phyloP scores from a whole-genome alignment of 2,329 filamentous ascomycete species.

The Ophiocordyceps sinensis region DNA sequence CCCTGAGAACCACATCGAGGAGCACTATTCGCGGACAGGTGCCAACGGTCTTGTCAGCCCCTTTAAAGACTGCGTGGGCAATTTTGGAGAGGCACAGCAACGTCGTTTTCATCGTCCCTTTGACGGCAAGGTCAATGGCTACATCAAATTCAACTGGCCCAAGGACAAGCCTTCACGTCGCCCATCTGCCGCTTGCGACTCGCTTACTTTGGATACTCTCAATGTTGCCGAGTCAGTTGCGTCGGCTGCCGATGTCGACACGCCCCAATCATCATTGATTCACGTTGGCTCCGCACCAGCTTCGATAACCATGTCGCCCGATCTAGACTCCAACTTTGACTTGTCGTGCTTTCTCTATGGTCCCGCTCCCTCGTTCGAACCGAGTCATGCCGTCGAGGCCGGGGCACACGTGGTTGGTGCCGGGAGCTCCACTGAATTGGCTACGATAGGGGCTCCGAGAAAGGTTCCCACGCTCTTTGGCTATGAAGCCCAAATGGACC shows the following conservation, averaged over 20 bases:
- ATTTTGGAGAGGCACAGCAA: conserved; percentile 9
- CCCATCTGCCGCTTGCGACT: not conserved
- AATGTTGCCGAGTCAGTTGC: conserved; percentile 1
- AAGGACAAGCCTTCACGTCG: conserved; percentile 2
- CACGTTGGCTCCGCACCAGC: not conserved
- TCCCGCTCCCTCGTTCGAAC: not conserved
- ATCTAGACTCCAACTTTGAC: not conserved
- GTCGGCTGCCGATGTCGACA: not conserved
- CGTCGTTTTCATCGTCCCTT: conserved; percentile 15
- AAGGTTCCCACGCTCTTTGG: conserved; percentile 10
- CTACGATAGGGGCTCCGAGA: conserved; percentile 8
- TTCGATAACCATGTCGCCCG: not conserved
- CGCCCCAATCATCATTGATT: not conserved
- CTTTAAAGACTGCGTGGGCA: conserved; percentile 16
- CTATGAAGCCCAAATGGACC: conserved; percentile 17
- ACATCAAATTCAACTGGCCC: conserved; percentile 24
- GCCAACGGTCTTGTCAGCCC: conserved; percentile 13
- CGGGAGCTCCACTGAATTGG: not conserved
- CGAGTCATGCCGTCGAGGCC: not conserved
- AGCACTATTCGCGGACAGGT: not conserved
- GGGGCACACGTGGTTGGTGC: not conserved
- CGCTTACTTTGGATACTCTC: not conserved
- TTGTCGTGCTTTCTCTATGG: conserved; percentile 1
- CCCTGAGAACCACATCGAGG: not conserved
- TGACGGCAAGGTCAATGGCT: conserved; percentile 21